Evolutionary conservation across 2,329 filamentous ascomycete genomes (phyloP).

Genomic region (Alternaria arbusti): DNA sequence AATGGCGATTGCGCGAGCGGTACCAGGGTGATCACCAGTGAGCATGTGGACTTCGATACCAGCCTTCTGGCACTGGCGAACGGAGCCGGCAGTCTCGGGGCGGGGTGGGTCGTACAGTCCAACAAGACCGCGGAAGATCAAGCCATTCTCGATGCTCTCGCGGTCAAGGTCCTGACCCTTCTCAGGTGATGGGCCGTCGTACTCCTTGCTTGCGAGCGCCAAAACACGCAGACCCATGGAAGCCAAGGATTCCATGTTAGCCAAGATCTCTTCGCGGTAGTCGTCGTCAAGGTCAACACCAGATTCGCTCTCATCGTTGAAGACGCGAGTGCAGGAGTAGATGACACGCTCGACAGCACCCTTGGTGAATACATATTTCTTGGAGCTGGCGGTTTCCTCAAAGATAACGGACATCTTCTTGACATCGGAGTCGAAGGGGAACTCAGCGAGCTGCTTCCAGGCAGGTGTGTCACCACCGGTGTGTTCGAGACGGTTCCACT

Average conservation of each 20-base stretch:
- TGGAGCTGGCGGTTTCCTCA: constrained; percentile 41
- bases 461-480: constrained; percentile 4
- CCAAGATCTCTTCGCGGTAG: constrained; percentile 62
- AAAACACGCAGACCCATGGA: constrained; percentile 72
- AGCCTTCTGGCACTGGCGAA: constrained; percentile 40
- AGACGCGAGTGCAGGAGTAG: constrained; percentile 59
- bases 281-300: constrained; percentile 55
- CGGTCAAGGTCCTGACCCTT: constrained; percentile 56
- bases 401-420: constrained; percentile 80
- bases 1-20: constrained; percentile 54
- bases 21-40: constrained; percentile 55
- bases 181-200: constrained; percentile 50
- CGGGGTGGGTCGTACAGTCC: constrained; percentile 87
- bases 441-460: constrained; percentile 62
- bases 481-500: constrained; percentile 49
- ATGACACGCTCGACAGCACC: constrained; percentile 71
- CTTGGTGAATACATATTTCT: constrained; percentile 63
- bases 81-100: constrained; percentile 70
- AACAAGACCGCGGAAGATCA: constrained; percentile 77
- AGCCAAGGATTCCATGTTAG: constrained; percentile 72
- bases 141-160: constrained; percentile 66
- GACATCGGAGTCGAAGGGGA: constrained; percentile 74
- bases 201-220: constrained; percentile 63
- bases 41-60: constrained; percentile 56
- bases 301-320: constrained; percentile 56